These are phyloP conservation scores for Cinnamomum micranthum DNA, from an alignment of 164 flowering plant species.

Conservation along the genomic window DNA sequence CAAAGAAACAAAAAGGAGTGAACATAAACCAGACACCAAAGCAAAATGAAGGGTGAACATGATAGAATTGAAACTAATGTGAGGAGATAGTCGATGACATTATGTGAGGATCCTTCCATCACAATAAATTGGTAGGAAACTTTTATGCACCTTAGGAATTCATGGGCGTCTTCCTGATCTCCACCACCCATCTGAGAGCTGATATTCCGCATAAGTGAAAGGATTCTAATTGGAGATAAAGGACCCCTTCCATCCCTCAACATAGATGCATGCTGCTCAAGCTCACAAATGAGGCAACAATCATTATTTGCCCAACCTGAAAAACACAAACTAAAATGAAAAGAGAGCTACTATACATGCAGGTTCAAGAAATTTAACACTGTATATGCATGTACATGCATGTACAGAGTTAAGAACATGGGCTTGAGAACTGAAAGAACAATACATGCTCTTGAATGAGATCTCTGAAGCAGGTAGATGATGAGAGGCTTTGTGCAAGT, in stretches of 20 bases:
- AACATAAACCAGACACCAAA: no score
- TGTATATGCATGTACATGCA: background rate
- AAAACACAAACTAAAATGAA: background rate
- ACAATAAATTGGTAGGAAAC: background rate
- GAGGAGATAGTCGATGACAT: background rate
- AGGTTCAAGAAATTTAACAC: background rate
- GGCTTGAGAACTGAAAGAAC: slow-evolving; percentile 5
- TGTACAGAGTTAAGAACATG: background rate
- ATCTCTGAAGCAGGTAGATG: slow-evolving; percentile 56
- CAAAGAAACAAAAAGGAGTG: no score
- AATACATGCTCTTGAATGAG: slow-evolving; percentile 73
- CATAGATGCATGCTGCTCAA: slow-evolving; percentile 62
- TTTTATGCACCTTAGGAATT: slow-evolving; percentile 65
- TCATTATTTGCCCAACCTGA: slow-evolving; percentile 48
- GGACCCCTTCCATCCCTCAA: slow-evolving; percentile 60
- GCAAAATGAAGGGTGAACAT: background rate
- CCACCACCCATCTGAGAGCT: slow-evolving; percentile 77
- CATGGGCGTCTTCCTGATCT: slow-evolving; percentile 96
- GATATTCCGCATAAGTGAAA: slow-evolving; percentile 51
- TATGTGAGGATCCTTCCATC: background rate
- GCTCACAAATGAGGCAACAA: slow-evolving; percentile 91
- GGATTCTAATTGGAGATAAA: slow-evolving; percentile 60
- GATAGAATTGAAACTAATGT: background rate
- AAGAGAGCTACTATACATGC: background rate
- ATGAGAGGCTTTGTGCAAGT: slow-evolving; percentile 78